phyloP scores from a whole-genome alignment of 768 basidiomycete species.

The Heimioporus sp. region DNA sequence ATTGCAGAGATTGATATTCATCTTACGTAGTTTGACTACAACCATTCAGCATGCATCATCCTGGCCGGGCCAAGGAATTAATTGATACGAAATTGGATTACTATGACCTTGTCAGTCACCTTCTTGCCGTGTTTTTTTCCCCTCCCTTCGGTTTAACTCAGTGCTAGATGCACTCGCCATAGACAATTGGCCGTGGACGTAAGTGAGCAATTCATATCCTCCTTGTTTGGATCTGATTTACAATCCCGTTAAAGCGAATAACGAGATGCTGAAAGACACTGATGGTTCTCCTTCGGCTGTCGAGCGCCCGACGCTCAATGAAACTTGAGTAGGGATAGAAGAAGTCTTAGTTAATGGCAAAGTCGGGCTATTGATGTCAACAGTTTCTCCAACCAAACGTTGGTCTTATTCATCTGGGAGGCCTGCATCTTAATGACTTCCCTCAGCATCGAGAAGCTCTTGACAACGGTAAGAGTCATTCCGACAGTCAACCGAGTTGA shows the following conservation, averaged over 20 bases:
- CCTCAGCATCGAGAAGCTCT: conserved; percentile 29
- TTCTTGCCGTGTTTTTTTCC: neutral
- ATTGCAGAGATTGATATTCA: neutral
- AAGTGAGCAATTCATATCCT: no score
- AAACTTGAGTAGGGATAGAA: conserved; percentile 12
- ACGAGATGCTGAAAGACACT: neutral
- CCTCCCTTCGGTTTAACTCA: neutral
- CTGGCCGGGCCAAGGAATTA: conserved; percentile 36
- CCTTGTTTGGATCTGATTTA: neutral
- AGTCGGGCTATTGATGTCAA: conserved; percentile 37
- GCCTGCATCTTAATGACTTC: neutral
- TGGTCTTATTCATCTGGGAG: neutral
- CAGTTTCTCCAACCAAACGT: conserved; percentile 39
- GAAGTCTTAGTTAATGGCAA: conserved; percentile 14
- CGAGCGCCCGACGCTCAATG: neutral
- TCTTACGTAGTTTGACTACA: neutral
- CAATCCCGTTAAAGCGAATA: neutral
- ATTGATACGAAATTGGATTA: conserved; percentile 46
- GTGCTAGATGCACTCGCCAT: neutral
- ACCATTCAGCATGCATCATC: conserved; percentile 17
- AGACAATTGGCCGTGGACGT: no score
- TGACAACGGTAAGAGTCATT: conserved; percentile 48
- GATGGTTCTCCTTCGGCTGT: neutral
- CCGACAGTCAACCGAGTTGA: conserved; percentile 71
- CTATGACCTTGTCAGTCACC: conserved; percentile 40